Conservation (phyloP, 108 stramenopile species). For the Cylindrotheca closterium region DNA sequence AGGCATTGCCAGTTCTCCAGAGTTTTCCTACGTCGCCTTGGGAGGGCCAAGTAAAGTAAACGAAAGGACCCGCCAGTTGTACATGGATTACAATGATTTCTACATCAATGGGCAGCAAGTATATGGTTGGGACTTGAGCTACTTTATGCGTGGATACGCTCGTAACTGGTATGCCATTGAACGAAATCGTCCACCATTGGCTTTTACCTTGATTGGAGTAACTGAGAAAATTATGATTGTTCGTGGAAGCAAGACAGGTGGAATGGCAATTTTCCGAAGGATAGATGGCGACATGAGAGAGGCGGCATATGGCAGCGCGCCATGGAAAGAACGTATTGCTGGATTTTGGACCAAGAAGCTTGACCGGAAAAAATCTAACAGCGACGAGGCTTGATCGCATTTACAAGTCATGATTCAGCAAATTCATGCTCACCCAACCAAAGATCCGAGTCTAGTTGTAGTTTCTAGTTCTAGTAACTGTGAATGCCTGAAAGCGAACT, state of each 20-base stretch:
- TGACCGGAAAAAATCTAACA: too few species aligned
- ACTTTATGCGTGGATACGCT: constrained; percentile 14
- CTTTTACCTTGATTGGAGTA: constrained; percentile 8
- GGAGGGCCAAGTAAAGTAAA: constrained; percentile 4
- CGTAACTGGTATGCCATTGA: constrained; percentile 6
- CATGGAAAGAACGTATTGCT: background rate
- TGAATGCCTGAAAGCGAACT: too few species aligned
- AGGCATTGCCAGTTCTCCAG: constrained; percentile 9
- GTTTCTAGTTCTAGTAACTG: too few species aligned
- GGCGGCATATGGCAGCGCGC: constrained; percentile 3
- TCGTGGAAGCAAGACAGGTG: constrained; percentile 17
- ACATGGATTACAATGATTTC: constrained; percentile 19
- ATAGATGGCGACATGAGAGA: constrained; percentile 5
- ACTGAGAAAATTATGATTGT: constrained; percentile 13
- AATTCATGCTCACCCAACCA: too few species aligned
- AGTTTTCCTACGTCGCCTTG: constrained; percentile 15
- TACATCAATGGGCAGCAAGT: constrained; percentile 12
- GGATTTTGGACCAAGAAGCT: background rate
- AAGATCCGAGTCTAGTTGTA: too few species aligned
- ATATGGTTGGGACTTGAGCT: constrained; percentile 13
- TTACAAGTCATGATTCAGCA: too few species aligned
- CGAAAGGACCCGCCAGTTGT: constrained; percentile 2
- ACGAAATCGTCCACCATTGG: constrained; percentile 6
- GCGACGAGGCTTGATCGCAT: too few species aligned
- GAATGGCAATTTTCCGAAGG: constrained; percentile 12